Evolutionary conservation across 2,329 filamentous ascomycete species (phyloP).

Genomic region (Apiospora hydei): DNA sequence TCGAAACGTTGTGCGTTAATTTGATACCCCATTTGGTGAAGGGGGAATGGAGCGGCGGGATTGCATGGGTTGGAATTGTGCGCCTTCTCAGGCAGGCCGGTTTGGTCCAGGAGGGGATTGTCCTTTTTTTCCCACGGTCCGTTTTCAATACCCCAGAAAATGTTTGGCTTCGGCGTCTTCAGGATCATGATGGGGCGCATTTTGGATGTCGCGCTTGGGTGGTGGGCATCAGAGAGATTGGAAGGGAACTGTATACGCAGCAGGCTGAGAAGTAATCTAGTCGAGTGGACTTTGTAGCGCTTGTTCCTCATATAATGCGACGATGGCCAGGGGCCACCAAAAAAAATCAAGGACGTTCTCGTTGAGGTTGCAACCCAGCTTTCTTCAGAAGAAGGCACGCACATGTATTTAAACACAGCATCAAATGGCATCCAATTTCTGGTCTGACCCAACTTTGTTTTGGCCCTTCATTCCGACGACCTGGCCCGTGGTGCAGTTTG

Average conservation of each 20-base stretch:
- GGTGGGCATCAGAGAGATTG: background rate
- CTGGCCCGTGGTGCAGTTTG: background rate
- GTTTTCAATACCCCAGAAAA: conserved; percentile 20
- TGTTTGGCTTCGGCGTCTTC: conserved; percentile 14
- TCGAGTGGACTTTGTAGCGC: conserved; percentile 4
- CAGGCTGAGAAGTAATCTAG: conserved; percentile 16
- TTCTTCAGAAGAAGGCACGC: background rate
- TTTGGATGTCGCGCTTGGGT: background rate
- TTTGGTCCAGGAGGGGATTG: conserved; percentile 1
- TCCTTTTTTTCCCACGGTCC: background rate
- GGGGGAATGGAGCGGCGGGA: background rate
- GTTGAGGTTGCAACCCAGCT: background rate
- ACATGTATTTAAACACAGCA: conserved; percentile 7
- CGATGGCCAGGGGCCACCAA: conserved; percentile 9
- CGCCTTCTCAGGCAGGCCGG: background rate
- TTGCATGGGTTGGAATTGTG: conserved; percentile 3
- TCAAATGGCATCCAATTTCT: conserved; percentile 5
- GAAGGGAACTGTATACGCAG: conserved; percentile 9
- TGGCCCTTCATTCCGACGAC: background rate
- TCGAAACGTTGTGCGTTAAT: conserved; percentile 11
- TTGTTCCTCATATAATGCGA: conserved; percentile 8
- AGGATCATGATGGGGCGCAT: background rate
- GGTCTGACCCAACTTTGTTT: background rate
- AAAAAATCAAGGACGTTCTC: background rate
- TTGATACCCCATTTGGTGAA: conserved; percentile 17